A percentile compares a stretch with the other conserved stretches of the same genome.
phyloP scores from a whole-genome alignment of 1,284 basidiomycete genomes.

The Puccinia hordei region DNA sequence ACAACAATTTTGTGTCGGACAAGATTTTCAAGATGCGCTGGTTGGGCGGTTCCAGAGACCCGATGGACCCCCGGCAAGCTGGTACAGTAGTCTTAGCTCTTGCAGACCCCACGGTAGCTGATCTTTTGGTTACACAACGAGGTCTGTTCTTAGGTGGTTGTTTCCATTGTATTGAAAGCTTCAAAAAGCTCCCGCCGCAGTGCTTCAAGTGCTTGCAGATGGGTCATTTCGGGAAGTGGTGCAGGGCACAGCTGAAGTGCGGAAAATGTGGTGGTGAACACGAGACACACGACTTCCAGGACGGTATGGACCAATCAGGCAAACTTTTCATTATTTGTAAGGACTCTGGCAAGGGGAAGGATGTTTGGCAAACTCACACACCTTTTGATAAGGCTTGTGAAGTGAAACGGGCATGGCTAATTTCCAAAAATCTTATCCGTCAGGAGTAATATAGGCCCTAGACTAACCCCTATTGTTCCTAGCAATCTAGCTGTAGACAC shows the following conservation, averaged over 20 bases:
- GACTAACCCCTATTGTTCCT: not conserved
- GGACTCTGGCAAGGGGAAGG: not conserved
- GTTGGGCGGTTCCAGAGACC: not conserved
- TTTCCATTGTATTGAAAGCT: not conserved
- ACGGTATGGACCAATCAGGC: not conserved
- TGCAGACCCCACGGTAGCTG: not conserved
- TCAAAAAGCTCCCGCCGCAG: not conserved
- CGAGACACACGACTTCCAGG: not conserved
- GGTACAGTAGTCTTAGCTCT: not conserved
- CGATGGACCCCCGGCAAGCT: not conserved
- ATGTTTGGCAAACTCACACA: not conserved
- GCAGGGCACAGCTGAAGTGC: not conserved
- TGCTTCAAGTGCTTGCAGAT: conserved; percentile 21
- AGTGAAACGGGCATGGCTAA: not conserved
- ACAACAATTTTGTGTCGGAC: not conserved
- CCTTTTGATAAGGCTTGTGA: not conserved
- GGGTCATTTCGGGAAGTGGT: no score
- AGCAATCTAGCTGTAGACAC: not conserved
- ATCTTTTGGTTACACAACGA: not conserved
- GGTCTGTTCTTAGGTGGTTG: not conserved
- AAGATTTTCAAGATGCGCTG: not conserved
- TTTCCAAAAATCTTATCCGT: not conserved
- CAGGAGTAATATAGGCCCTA: not conserved
- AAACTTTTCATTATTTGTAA: not conserved
- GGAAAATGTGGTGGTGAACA: conserved; percentile 8